Percentiles rank a stretch among this genome's conserved stretches.
Conservation (phyloP, 2,329 filamentous ascomycete genomes). For the Byssochlamys sp. region DNA sequence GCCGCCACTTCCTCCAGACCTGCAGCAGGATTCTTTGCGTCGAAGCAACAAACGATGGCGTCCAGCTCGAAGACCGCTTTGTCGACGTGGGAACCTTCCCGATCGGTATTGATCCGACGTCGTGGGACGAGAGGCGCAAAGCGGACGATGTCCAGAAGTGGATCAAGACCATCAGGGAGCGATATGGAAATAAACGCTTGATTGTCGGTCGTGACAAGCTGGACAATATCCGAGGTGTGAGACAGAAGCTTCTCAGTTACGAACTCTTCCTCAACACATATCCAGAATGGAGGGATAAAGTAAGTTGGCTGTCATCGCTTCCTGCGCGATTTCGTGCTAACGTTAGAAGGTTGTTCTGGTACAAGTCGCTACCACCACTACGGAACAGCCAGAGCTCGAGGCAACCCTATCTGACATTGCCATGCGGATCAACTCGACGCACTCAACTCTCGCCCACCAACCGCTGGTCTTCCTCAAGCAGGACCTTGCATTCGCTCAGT, state of each 20-base stretch:
- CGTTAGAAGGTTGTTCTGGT: slow-evolving; percentile 67
- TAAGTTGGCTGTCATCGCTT: slow-evolving; percentile 12
- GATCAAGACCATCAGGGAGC: slow-evolving; percentile 69
- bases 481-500: slow-evolving; percentile 85
- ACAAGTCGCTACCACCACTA: slow-evolving; percentile 84
- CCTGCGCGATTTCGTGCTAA: slow-evolving; percentile 5
- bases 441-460: slow-evolving; percentile 83
- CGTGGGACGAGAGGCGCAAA: slow-evolving; percentile 60
- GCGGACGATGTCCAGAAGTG: slow-evolving; percentile 66
- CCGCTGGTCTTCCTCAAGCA: slow-evolving; percentile 90
- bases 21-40: slow-evolving; percentile 86
- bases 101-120: slow-evolving; percentile 82
- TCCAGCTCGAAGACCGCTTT: slow-evolving; percentile 86
- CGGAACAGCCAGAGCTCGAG: slow-evolving; percentile 77
- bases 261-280: slow-evolving; percentile 92
- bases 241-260: slow-evolving; percentile 84
- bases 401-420: slow-evolving; percentile 87
- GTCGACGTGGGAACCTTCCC: slow-evolving; percentile 77
- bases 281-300: slow-evolving; percentile 73
- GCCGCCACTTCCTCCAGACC: slow-evolving; percentile 87
- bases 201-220: slow-evolving; percentile 92
- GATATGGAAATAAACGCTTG: slow-evolving; percentile 77
- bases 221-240: slow-evolving; percentile 80
- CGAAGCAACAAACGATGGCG: slow-evolving; percentile 76
- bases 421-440: slow-evolving; percentile 81